Evolutionary conservation across 2,329 filamentous ascomycete species (phyloP).

Genomic region (Phaeosphaeriaceae sp.): DNA sequence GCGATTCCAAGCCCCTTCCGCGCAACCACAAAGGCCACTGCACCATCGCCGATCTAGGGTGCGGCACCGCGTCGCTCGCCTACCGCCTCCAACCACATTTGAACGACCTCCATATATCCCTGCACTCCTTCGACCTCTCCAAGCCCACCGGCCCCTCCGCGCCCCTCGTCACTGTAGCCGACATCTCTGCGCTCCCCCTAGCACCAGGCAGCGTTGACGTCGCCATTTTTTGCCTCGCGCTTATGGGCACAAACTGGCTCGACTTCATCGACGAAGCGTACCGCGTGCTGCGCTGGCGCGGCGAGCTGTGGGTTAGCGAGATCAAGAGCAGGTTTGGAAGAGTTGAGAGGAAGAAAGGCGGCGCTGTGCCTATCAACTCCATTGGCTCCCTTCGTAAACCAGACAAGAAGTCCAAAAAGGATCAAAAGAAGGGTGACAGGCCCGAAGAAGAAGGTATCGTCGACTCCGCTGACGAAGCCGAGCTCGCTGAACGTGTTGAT

Average conservation of each 20-base stretch:
- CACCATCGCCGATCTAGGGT: slow-evolving; percentile 89
- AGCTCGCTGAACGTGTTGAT: slow-evolving; percentile 70
- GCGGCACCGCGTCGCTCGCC: slow-evolving; percentile 86
- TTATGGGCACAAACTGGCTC: slow-evolving; percentile 99
- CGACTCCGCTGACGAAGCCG: slow-evolving; percentile 63
- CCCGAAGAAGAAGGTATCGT: slow-evolving; percentile 58
- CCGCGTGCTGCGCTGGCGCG: slow-evolving; percentile 88
- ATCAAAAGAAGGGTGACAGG: slow-evolving; percentile 53
- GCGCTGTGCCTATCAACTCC: slow-evolving; percentile 63
- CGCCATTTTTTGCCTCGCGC: slow-evolving; percentile 90
- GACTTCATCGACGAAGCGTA: slow-evolving; percentile 96
- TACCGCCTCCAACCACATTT: slow-evolving; percentile 69
- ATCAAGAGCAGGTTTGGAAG: slow-evolving; percentile 91
- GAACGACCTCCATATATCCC: slow-evolving; percentile 72
- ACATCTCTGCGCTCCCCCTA: slow-evolving; percentile 85
- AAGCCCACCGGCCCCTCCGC: slow-evolving; percentile 74
- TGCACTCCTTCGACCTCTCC: slow-evolving; percentile 88
- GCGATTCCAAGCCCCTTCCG: slow-evolving; percentile 64
- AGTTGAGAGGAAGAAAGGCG: slow-evolving; percentile 57
- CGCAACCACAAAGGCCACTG: slow-evolving; percentile 71
- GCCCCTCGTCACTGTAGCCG: slow-evolving; percentile 81
- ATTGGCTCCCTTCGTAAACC: slow-evolving; percentile 61
- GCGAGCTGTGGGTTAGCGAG: slow-evolving; percentile 96
- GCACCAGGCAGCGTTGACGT: slow-evolving; percentile 79
- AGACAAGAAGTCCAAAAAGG: slow-evolving; percentile 15